Conservation (phyloP, 1,284 basidiomycete species). For the Cystobasidium sp. region DNA sequence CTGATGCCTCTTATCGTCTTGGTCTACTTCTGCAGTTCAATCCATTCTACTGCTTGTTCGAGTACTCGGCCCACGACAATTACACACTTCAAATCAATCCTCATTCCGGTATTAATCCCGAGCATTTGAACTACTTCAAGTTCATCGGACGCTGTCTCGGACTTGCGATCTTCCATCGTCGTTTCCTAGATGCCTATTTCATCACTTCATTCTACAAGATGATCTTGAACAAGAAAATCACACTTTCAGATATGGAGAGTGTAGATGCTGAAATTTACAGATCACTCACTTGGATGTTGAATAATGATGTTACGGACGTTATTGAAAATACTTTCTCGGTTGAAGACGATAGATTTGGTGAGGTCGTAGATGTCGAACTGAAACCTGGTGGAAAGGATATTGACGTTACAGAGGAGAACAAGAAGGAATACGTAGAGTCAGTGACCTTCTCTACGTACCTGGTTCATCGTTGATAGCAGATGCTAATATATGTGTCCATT, state of each 20-base stretch:
- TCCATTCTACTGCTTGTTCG: slow-evolving; percentile 98
- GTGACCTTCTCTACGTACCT: slow-evolving; percentile 43
- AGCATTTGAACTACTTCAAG: slow-evolving; percentile 99
- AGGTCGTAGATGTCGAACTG: slow-evolving; percentile 90
- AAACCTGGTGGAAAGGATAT: slow-evolving; percentile 83
- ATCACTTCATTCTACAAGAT: slow-evolving; percentile 99
- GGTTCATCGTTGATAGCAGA: neutral
- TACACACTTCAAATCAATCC: slow-evolving; percentile 72
- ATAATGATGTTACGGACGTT: slow-evolving; percentile 92
- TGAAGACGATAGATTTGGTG: slow-evolving; percentile 96
- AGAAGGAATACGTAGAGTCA: slow-evolving; percentile 94
- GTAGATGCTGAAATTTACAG: slow-evolving; percentile 89
- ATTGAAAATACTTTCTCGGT: slow-evolving; percentile 93
- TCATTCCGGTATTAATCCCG: slow-evolving; percentile 95
- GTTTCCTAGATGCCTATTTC: slow-evolving; percentile 99
- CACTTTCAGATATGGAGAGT: slow-evolving; percentile 82
- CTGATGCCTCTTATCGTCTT: neutral
- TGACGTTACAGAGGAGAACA: slow-evolving; percentile 93
- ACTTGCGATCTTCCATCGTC: slow-evolving; percentile 95
- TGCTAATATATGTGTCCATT: neutral
- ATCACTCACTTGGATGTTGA: slow-evolving; percentile 97
- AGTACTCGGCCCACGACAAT: slow-evolving; percentile 99
- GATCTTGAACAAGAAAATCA: slow-evolving; percentile 86
- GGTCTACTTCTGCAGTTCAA: slow-evolving; percentile 71
- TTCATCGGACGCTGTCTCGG: slow-evolving; percentile 95